Percentiles rank a stretch among this genome's conserved stretches.
These are phyloP conservation scores for Mrakia blollopis DNA, from an alignment of 768 basidiomycete genomes.

Conservation along the genomic window DNA sequence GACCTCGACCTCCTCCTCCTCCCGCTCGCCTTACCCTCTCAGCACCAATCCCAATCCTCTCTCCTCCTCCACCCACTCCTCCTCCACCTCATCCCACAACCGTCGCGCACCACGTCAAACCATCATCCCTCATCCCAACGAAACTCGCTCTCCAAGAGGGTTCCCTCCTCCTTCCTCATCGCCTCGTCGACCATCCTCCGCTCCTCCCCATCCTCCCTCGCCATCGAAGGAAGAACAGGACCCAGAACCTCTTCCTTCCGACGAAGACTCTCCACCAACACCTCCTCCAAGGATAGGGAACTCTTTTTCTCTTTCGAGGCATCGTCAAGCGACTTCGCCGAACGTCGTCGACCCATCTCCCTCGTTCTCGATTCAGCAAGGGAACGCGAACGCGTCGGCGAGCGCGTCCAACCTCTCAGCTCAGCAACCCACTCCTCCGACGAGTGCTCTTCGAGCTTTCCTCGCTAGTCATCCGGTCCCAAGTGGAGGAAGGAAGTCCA, in stretches of 20 bases:
- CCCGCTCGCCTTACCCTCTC: constrained; percentile 1
- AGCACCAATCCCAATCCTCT: not conserved
- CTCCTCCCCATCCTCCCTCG: not conserved
- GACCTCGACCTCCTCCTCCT: not conserved
- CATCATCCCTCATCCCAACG: constrained; percentile 7
- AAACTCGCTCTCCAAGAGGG: constrained; percentile 7
- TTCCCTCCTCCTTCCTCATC: constrained; percentile 11
- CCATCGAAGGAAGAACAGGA: not conserved
- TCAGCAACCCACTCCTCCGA: not conserved
- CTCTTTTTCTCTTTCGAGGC: constrained; percentile 2
- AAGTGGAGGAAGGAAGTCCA: constrained; percentile 4
- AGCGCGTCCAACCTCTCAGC: not conserved
- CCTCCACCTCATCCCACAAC: not conserved
- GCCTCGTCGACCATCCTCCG: constrained; percentile 3
- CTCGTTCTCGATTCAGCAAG: not conserved
- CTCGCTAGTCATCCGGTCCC: constrained; percentile 8
- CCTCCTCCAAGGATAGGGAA: constrained; percentile 13
- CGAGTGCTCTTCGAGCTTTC: constrained; percentile 1
- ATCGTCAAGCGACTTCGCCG: not conserved
- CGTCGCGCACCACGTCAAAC: not conserved
- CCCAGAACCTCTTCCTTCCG: not conserved
- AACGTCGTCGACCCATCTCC: not conserved
- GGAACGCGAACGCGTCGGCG: not conserved
- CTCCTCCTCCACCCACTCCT: not conserved
- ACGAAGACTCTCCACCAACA: constrained; percentile 22